Percentiles rank a stretch among this genome's conserved stretches.
Evolutionary conservation across 345 rosid species (phyloP).

Genomic region (Draba incana): DNA sequence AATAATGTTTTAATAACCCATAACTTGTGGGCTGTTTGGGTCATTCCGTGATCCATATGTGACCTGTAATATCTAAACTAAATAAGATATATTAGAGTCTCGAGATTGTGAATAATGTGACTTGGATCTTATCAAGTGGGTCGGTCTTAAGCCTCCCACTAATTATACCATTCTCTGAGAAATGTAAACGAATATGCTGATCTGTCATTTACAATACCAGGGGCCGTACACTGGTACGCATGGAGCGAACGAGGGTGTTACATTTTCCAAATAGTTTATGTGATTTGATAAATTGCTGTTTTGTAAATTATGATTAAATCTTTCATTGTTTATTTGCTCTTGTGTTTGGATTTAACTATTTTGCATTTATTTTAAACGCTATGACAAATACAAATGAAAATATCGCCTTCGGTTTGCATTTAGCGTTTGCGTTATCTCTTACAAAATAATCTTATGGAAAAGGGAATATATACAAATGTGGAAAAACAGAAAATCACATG

Average conservation of each 20-base stretch:
- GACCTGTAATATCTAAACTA: background rate
- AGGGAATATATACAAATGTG: background rate
- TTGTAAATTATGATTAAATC: background rate
- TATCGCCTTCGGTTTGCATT: background rate
- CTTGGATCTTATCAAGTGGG: conserved; percentile 11
- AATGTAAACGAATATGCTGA: conserved; percentile 4
- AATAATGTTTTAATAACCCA: conserved; percentile 18
- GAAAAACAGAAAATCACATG: background rate
- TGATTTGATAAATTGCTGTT: background rate
- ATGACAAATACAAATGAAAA: background rate
- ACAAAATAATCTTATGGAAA: background rate
- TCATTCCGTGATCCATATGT: conserved; percentile 14
- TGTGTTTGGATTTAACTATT: background rate
- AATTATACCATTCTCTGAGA: conserved; percentile 6
- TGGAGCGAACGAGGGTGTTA: background rate
- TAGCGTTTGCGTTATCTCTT: background rate
- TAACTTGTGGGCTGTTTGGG: conserved; percentile 25
- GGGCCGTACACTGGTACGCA: conserved; percentile 25
- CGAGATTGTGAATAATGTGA: conserved; percentile 15
- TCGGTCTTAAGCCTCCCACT: conserved; percentile 2
- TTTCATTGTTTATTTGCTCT: background rate
- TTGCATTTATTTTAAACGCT: too few relatives aligned
- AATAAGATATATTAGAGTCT: conserved; percentile 6
- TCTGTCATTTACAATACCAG: conserved; percentile 22
- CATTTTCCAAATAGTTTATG: background rate